These are phyloP conservation scores for Fusarium lateritium DNA, from an alignment of 2,329 filamentous ascomycete species.

Conservation along the genomic window DNA sequence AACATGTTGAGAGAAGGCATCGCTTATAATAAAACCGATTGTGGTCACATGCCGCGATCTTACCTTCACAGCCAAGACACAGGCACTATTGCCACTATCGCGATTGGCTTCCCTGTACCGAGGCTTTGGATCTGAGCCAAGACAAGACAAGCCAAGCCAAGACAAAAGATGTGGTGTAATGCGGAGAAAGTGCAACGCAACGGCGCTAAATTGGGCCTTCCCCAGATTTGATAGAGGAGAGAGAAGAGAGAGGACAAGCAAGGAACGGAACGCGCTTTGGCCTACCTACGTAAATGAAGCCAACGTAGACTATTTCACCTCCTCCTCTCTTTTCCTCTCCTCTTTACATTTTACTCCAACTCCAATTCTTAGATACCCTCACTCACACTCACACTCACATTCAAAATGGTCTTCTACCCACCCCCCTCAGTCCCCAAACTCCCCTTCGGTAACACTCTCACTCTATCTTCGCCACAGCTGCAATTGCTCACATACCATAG, in stretches of 20 bases:
- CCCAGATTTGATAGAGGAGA: conserved; percentile 25
- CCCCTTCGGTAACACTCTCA: conserved; percentile 60
- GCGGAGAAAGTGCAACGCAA: conserved; percentile 29
- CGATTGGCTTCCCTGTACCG: not conserved
- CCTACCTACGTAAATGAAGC: not conserved
- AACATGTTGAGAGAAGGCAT: too few species aligned
- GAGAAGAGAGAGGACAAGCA: conserved; percentile 4
- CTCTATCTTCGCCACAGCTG: not conserved
- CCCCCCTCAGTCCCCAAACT: conserved; percentile 74
- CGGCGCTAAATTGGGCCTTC: conserved; percentile 33
- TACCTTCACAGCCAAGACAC: not conserved
- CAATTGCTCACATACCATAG: conserved; percentile 47
- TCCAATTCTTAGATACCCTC: not conserved
- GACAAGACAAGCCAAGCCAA: conserved; percentile 11
- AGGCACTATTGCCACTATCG: not conserved
- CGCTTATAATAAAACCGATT: not conserved
- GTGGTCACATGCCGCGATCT: conserved; percentile 6
- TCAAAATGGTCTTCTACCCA: conserved; percentile 69
- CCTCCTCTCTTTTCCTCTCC: conserved; percentile 5
- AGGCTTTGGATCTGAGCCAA: conserved; percentile 1
- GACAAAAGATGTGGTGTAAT: conserved; percentile 16
- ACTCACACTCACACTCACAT: not conserved
- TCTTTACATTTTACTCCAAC: not conserved
- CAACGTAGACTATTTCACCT: conserved; percentile 29
- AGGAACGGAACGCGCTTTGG: not conserved